Base-by-base conservation (phyloP, 2,329 filamentous ascomycete species). In the Colletotrichum incanum region DNA sequence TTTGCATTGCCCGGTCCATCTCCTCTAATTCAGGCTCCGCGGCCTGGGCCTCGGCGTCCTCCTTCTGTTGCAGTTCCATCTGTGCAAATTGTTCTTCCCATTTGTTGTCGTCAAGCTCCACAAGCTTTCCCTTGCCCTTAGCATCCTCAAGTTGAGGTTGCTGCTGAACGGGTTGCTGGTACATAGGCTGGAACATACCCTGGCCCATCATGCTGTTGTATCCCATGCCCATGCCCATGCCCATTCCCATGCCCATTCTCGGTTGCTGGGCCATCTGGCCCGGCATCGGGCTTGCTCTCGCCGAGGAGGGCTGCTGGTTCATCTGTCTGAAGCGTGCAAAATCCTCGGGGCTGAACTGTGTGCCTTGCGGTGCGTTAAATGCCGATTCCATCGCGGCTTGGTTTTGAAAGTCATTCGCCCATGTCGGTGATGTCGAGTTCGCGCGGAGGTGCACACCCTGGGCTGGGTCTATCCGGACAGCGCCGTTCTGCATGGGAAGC, bases 61-160 rank as follows among this genome's bases (percentile, higher is more conserved):
- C 82, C 77, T 88, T 84, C 78, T 92, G 89, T 73, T 91, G 86
- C 74, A 92, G 84, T 80, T 96, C 94, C 80, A 98, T 92, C 82
- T 96, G 91, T 69, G 94, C 93, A 82, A 99, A 99, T 82, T 98
- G 95, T 77, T 95, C 94, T 83, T 98, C 96, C 96, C 96, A 98
- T 79, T 97, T 93, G 78, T 93, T 87, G 77, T 99, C 96, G 80
- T 98, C 94, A 31, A 98, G 89, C 84, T 98, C 96, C 16, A 98
- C 92, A 84, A 98, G 90, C 82, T 97, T 97, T 49, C 93, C 95
- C 81, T 98, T 98, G 71, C 93, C 94, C 82, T 95, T 93, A 61
- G 84, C 86, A 75, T 89, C 87, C 63, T 84, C 82, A 70, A 85
- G 84, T 77, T 86, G 86, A 78, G 86, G 78, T 77, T 86, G 79